Base-by-base conservation (phyloP, 148 eudicot genomes). In the Cornus florida region DNA sequence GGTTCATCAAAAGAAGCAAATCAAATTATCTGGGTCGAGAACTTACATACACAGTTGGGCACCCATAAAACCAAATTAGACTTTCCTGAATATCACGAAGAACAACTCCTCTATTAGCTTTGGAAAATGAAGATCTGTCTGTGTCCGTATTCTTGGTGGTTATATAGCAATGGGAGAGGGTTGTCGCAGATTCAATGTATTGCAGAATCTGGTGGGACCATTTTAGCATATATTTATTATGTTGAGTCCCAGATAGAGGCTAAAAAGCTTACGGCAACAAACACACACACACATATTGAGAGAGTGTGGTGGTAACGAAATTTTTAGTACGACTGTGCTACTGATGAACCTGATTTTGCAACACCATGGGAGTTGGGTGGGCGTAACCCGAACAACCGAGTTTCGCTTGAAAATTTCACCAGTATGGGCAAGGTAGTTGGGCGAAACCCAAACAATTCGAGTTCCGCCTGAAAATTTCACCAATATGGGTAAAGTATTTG, bases 1-100 rank as follows among this genome's bases (percentile, higher is more conserved):
- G 62, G 70, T 66, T 66, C 24, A 38, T 41, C 57, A 41, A 76
- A 46, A 77, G 53, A 65, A 77, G 48, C 43, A 48, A 24, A 68
- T 22, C 28, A 77, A 50, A 41, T 48, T 48, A 77, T 31, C 65
- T 77, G 79, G 46, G 31, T 68, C 20, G 17, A 68, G 20, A 28
- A 67, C 35, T 50, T 70, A 48, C 62, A 35, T 35, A 48, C n/a
- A 35, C 1, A 14, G 20, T 19, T 57, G 69, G 35, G 17, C 6
- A 41, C 78, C 56, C 78, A 75, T 9, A 41, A 76, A 67, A 57
- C 71, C 28, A 75, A 6, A 43, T 5, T 35, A 66, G 23, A 66
- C 70, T 41, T 50, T 67, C 71, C 78, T 16, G 22, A 48, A 76
- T 23, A 7, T 28, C 72, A 46, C 24, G 19, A 46, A 48, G 50